Evolutionary conservation across 2,329 filamentous ascomycete genomes (phyloP).

Genomic region (Clonostachys solani): DNA sequence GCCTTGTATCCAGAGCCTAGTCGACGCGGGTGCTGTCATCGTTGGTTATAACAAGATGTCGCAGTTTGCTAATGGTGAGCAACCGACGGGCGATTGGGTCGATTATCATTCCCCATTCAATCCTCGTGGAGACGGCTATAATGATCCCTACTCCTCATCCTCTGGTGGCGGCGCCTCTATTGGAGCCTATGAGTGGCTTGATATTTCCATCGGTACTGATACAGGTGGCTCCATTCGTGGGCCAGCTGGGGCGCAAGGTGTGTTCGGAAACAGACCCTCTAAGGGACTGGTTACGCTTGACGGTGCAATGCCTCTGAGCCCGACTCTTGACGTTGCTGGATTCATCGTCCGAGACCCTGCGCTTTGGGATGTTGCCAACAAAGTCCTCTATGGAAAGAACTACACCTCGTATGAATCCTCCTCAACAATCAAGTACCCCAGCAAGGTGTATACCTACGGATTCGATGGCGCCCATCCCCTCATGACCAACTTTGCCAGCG

Average conservation of each 20-base stretch:
- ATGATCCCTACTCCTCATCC: constrained; percentile 40
- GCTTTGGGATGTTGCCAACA: constrained; percentile 23
- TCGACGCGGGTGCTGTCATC: constrained; percentile 53
- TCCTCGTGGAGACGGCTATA: constrained; percentile 41
- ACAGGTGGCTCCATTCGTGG: constrained; percentile 40
- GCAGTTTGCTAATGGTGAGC: constrained; percentile 38
- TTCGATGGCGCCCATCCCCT: constrained; percentile 13
- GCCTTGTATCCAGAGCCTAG: constrained; percentile 47
- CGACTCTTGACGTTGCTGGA: constrained; percentile 36
- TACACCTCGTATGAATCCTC: constrained; percentile 19
- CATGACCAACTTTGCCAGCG: constrained; percentile 17
- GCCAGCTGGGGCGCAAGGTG: constrained; percentile 33
- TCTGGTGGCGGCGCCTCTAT: constrained; percentile 30
- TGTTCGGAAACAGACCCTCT: constrained; percentile 39
- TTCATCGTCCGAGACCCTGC: constrained; percentile 30
- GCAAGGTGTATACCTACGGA: constrained; percentile 14
- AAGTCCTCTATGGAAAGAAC: constrained; percentile 23
- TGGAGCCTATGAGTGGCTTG: constrained; percentile 37
- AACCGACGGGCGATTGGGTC: constrained; percentile 43
- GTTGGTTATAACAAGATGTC: constrained; percentile 41
- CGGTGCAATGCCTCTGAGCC: constrained; percentile 33
- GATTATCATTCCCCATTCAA: constrained; percentile 37
- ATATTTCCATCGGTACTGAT: constrained; percentile 33
- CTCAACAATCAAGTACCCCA: constrained; percentile 17
- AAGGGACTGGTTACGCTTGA: constrained; percentile 31